Evolutionary conservation across 768 basidiomycete species (phyloP), one percentile per base, ranked within the genome.

Genomic region (Pleurotus tuber-regium): DNA sequence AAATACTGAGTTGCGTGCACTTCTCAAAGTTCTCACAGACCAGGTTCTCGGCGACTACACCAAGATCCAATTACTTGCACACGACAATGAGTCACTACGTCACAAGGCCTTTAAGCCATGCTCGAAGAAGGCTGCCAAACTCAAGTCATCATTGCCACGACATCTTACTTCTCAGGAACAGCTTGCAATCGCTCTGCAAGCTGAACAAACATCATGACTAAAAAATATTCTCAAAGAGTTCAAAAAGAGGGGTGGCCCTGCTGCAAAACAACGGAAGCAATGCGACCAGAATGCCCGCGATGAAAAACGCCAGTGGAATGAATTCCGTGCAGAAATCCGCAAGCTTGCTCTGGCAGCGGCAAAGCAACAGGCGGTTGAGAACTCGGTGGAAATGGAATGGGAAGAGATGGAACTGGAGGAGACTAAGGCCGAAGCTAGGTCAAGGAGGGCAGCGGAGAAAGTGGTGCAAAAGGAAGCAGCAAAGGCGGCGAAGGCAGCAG

Each of bases 371-470:
- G 38, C 38, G 18, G 38, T 12, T 10, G 19, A 39, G 38, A 6
- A 39, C 7, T 7, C 38, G 7, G 43, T 10, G 2, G 25, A 44
- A n/a, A 44, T 25, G 43, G 43, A 44, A 26, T 14, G 26, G 2
- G 43, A 44, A 25, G 28, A 44, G 26, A 12, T 44, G 10, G 43
- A 44, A 44, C n/a, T 12, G 25, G 26, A 44, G 43, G 28, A 44
- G 43, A 44, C 14, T 21, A 26, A 26, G 25, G 12, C n/a, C 23
- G 43, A 44, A n/a, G 43, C 40, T 23, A n/a, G n/a, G n/a, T n/a
- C n/a, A n/a, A 21, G 23, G 16, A 41, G 23, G 40, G 40, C 23
- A 18, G 40, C 35, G 18, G 35, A 36, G 35, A 36, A 36, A 36
- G 14, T 36, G 35, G 35, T 36, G 35, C 14, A 36, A 18, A 18